Evolutionary conservation across 805 yeast species (phyloP), one percentile per base, ranked within the genome.

Genomic region (Lachancea fermentati): DNA sequence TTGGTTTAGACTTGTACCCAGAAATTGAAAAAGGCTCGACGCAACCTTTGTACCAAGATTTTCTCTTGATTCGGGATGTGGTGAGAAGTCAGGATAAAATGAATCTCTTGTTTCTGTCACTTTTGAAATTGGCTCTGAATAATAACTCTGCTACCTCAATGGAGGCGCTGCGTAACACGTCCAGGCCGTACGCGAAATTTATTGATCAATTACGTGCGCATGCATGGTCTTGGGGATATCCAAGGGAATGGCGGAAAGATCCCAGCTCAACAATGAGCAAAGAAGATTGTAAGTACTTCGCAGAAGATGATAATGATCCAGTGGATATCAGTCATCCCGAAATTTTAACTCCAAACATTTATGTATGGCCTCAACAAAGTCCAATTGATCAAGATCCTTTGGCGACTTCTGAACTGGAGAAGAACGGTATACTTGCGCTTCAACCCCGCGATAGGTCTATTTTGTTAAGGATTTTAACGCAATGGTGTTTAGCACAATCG

Each of bases 191-290:
- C 31, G 45, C 50, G 3, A 54, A 46, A 32, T 36, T 55, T 31
- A 42, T 55, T 7, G 41, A 48, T 15, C 51, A 47, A 32, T 38
- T 58, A 19, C 51, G 59, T 15, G 43, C 39, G 11, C 47, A 42
- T 17, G 53, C 51, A 1, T 33, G 43, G 16, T 49, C 46, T 26
- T 59, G 60, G 58, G 64, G 64, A 6, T 51, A 52, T 22, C 61
- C 63, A 12, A 50, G 37, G 31, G 60, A 58, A 45, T 59, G 64
- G 64, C 43, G 49, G 30, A 29, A 26, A 9, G 39, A 33, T 4
- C 14, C 41, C 8, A 32, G 17, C 16, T 38, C 46, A 4, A 26
- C 37, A 14, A 37, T 49, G 14, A 32, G 30, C 7, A 34, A 24
- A 6, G 18, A 24, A 9, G 9, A 35, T 22, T 6, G 19, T 11